Percentiles rank a stretch among this genome's conserved stretches.
Evolutionary conservation across 73 alveolate genomes (phyloP).

Genomic region (Paramecium primaurelia): DNA sequence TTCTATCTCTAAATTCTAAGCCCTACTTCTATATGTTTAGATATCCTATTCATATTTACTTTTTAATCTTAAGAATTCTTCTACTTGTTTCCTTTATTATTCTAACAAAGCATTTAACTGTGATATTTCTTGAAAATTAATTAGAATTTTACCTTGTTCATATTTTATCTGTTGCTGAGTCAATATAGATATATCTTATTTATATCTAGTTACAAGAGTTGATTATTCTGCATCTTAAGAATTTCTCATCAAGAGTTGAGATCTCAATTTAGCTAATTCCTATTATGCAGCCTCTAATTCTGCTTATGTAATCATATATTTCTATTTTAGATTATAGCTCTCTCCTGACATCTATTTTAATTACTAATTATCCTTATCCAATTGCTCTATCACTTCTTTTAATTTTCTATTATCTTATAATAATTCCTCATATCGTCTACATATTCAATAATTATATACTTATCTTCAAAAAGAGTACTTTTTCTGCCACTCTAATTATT

Average conservation of each 20-base stretch:
- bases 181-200: neutral
- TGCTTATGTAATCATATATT: constrained; percentile 16
- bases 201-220: neutral
- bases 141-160: neutral
- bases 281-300: constrained; percentile 41
- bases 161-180: neutral
- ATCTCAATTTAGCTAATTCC: neutral
- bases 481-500: neutral
- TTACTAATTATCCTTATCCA: constrained; percentile 6
- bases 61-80: neutral
- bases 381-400: constrained; percentile 8
- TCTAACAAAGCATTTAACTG: neutral
- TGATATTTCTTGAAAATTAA: neutral
- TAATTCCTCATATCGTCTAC: constrained; percentile 44
- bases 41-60: neutral
- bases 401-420: neutral
- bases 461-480: neutral
- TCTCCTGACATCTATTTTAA: constrained; percentile 2
- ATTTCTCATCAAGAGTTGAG: neutral
- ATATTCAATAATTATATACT: neutral
- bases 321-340: neutral
- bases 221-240: neutral
- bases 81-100: neutral
- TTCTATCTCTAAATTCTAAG: neutral
- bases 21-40: neutral